Conservation (phyloP, 371 early-diverging fungal genomes). For the Actinomortierella ambigua region DNA sequence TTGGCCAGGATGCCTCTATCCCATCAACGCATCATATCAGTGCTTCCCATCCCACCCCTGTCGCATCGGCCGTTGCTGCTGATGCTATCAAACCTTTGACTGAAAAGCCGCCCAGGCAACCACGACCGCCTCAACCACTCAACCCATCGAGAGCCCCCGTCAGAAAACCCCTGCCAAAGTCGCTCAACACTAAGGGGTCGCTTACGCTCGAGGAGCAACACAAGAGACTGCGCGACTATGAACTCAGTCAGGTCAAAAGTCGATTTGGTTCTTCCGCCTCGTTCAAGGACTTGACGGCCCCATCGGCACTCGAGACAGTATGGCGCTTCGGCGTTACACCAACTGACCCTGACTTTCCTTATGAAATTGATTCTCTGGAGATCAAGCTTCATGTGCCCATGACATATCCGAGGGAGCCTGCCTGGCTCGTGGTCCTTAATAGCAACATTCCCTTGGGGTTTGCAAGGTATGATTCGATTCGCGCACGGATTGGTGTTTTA, state of each 20-base stretch:
- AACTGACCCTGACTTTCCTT: slow-evolving; percentile 80
- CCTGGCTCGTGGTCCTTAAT: slow-evolving; percentile 60
- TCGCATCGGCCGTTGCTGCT: no score
- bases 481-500: no score
- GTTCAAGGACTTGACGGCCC: neutral
- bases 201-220: slow-evolving; percentile 1
- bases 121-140: neutral
- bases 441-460: slow-evolving; percentile 69
- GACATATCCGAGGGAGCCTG: slow-evolving; percentile 48
- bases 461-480: slow-evolving; percentile 50
- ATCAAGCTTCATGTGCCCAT: slow-evolving; percentile 57
- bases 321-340: slow-evolving; percentile 58
- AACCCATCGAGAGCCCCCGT: slow-evolving; percentile 19
- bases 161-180: slow-evolving; percentile 18
- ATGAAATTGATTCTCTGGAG: slow-evolving; percentile 65
- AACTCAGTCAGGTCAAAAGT: slow-evolving; percentile 29
- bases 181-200: slow-evolving; percentile 10
- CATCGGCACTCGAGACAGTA: slow-evolving; percentile 20
- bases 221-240: slow-evolving; percentile 20
- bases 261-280: slow-evolving; percentile 19
- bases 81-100: no score
- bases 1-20: no score
- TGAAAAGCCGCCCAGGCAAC: no score
- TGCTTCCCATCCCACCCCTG: no score
- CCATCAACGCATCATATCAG: no score